These are phyloP conservation scores for Cucumis sativus DNA, from an alignment of 306 rosid genomes.

Conservation along the genomic window Cucumber_9930_V3 NC_026660.2:28086001-28086500, in stretches of 20 bases:
- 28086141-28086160: not conserved
- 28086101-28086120: slow-evolving; percentile 8
- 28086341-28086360: not conserved
- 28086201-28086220: not conserved
- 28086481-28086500: not conserved
- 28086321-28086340: not conserved
- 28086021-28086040: slow-evolving; percentile 44
- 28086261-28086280: slow-evolving; percentile 1
- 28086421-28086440: not conserved
- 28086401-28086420: not conserved
- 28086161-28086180: not conserved
- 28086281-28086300: slow-evolving; percentile 3
- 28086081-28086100: not conserved
- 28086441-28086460: not conserved
- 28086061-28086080: slow-evolving; percentile 54
- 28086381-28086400: not conserved
- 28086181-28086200: not conserved
- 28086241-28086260: not conserved
- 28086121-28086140: not conserved
- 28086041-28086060: slow-evolving; percentile 60
- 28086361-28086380: not conserved
- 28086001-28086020: slow-evolving; percentile 54
- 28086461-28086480: not conserved
- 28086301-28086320: not conserved
- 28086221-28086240: not conserved